These are phyloP conservation scores for Termitomyces sp. DNA, from an alignment of 768 basidiomycete genomes.

Conservation along the genomic window DNA sequence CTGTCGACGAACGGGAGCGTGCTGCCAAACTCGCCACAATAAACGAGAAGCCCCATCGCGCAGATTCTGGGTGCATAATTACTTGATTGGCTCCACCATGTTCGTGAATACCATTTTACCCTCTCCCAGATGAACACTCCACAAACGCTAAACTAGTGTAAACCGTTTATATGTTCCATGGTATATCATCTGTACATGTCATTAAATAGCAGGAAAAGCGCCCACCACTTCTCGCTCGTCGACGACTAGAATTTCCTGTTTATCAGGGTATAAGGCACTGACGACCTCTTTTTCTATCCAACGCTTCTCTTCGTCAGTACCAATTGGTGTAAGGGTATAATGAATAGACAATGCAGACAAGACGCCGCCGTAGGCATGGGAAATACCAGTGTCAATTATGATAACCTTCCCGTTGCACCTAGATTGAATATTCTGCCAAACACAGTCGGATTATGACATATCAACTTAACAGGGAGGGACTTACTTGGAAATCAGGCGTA, in stretches of 20 bases:
- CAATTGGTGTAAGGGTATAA: constrained; percentile 71
- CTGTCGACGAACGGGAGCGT: constrained; percentile 68
- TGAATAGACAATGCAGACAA: constrained; percentile 85
- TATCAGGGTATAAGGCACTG: constrained; percentile 56
- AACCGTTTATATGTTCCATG: neutral
- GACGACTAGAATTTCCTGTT: constrained; percentile 43
- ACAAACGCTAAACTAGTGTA: neutral
- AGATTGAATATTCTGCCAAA: constrained; percentile 63
- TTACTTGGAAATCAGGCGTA: constrained; percentile 80
- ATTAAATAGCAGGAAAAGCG: constrained; percentile 23
- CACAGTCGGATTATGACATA: neutral
- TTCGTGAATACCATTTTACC: neutral
- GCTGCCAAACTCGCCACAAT: constrained; percentile 42
- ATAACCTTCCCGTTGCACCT: constrained; percentile 90
- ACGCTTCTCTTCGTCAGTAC: constrained; percentile 22
- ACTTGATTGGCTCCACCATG: neutral
- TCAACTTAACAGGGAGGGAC: constrained; percentile 11
- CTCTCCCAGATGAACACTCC: neutral
- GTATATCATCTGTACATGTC: constrained; percentile 2
- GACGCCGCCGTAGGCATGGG: constrained; percentile 91
- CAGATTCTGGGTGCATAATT: constrained; percentile 8
- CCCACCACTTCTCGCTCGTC: constrained; percentile 43
- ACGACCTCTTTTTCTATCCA: constrained; percentile 66
- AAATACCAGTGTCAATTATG: constrained; percentile 97
- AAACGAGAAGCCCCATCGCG: constrained; percentile 26